phyloP scores from a whole-genome alignment of 148 eudicot species.

The Diospyros lotus region DNA sequence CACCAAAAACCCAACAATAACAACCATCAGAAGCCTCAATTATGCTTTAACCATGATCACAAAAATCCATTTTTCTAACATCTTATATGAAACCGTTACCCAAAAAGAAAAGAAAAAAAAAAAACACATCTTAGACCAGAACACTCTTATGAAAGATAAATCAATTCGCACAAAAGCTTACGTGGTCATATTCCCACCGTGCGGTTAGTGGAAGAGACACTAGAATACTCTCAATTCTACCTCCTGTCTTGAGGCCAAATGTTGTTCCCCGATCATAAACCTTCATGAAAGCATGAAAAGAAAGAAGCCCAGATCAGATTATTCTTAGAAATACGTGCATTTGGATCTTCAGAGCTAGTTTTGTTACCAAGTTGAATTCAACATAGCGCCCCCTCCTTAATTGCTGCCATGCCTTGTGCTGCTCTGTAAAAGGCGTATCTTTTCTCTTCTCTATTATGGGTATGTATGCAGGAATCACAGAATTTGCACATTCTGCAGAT shows the following conservation, averaged over 20 bases:
- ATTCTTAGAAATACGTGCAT: background rate
- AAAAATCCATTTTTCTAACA: background rate
- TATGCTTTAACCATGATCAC: background rate
- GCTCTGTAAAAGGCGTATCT: conserved; percentile 77
- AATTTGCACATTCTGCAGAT: conserved; percentile 86
- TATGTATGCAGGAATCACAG: conserved; percentile 85
- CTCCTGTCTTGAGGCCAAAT: conserved; percentile 96
- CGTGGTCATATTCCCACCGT: conserved; percentile 98
- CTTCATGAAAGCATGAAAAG: conserved; percentile 20
- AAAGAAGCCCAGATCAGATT: background rate
- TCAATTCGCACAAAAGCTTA: conserved; percentile 27
- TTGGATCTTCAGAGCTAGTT: conserved; percentile 3
- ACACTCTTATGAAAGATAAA: background rate
- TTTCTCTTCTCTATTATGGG: conserved; percentile 92
- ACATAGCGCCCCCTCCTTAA: conserved; percentile 90
- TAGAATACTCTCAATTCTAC: conserved; percentile 91
- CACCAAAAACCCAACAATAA: too few species aligned
- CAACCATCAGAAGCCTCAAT: too few species aligned
- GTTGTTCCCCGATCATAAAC: conserved; percentile 97
- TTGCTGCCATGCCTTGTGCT: conserved; percentile 96
- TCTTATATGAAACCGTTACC: background rate
- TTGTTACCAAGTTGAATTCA: conserved; percentile 83
- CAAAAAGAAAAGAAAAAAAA: too few species aligned
- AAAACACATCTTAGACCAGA: conserved; percentile 6
- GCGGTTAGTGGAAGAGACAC: conserved; percentile 88